Base-by-base conservation (phyloP, 1,139 yeast species). In the Zygoascus meyerae region DNA sequence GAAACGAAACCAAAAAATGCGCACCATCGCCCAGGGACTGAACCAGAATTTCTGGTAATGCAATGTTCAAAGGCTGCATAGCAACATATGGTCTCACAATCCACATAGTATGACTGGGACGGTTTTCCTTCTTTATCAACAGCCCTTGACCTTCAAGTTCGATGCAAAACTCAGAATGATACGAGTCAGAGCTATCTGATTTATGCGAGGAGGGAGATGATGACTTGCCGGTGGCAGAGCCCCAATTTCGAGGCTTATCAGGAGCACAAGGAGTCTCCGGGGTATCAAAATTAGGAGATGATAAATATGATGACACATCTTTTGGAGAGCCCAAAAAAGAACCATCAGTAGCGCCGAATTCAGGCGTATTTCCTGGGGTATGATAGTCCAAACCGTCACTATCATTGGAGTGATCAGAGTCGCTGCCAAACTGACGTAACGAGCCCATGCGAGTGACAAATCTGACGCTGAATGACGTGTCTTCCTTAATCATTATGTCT, bases 141-240 rank as follows among this genome's bases (percentile, higher is more conserved):
- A 92, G 83, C 5, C 99, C 99, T 60, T 90, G 97, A 0, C 96
- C 97, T 63, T 90, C 98, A 36, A 92, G 68, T 57, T 86, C 94
- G 61, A 67, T 42, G 54, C 52, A 40, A n/a, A 51, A 44, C 30
- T 44, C 55, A 9, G 39, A 29, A 15, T 35, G 39, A 18, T 35
- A 35, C 7, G 39, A 10, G 15, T 18, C 39, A n/a, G 30, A 35
- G 9, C 29, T 8, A 18, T 11, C n/a, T n/a, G 14, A n/a, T 11
- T 11, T n/a, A 31, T 21, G 29, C 12, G 39, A 35, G 7, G n/a
- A n/a, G 16, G 39, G 30, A 16, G 30, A 17, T 15, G 8, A 7
- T 11, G 39, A 15, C 26, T 4, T 21, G 26, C 26, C 26, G 7
- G 7, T 21, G 26, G 26, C 26, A 21, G 26, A 7, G 26, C 26